Evolutionary conservation across 2,329 filamentous ascomycete species (phyloP), one percentile per base, ranked within the genome.

Genomic region (Apiospora koreana): DNA sequence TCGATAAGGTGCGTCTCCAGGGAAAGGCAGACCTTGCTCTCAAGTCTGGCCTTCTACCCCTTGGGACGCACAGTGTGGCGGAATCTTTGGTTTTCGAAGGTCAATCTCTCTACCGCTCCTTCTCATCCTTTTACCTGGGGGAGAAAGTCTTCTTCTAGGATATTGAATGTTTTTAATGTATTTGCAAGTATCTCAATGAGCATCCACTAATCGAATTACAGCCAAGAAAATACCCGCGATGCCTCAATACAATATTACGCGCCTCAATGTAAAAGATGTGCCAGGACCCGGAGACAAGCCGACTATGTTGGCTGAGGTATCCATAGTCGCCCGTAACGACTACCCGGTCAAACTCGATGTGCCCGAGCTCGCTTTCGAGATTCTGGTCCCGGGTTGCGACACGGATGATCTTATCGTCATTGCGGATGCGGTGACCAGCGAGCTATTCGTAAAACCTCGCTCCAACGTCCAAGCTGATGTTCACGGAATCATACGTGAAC

Each of bases 341-440:
- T 97, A 94, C 77, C 94, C 94, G 0, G 80, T 99, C 67, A 88
- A 91, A 71, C 83, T 98, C 68, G 87, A 89, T 28, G 84, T 98
- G 25, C 96, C 96, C 16, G 86, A 92, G 46, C 89, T 98, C 70
- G 91, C 89, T 0, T 98, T 98, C 77, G 91, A 95, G 73, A 89
- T 98, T 41, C 85, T 97, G 65, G 91, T 98, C 7, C 91, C 94
- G 58, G 94, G 94, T 72, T 99, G 96, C 81, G 86, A 88, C 35
- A 84, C 88, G 4, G 84, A 88, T 28, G 91, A 96, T 69, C 90
- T 91, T 73, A 96, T 99, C 75, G 85, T 90, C 73, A 87, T 98
- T 69, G 95, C 94, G 3, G 89, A 93, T 75, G 94, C 93, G 9
- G 85, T 86, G 23, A 97, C 94, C 0, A 86, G 87, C 23, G 82